Evolutionary conservation across 1,284 basidiomycete genomes (phyloP), one percentile per base, ranked within the genome.

Genomic region (Tetrapyrgos nigripes): DNA sequence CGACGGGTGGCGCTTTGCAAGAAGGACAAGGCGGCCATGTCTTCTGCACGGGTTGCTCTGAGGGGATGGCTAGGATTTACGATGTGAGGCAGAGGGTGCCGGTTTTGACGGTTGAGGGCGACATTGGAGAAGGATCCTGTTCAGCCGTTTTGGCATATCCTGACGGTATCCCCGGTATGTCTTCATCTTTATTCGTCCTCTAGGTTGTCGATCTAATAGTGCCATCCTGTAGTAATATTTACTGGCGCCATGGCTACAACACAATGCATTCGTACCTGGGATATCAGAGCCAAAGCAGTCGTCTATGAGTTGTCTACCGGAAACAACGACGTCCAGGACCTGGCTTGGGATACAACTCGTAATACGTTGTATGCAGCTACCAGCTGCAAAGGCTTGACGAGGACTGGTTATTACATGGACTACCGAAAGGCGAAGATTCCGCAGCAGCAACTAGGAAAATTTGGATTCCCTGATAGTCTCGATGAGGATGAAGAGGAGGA

Each of bases 271-370:
- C 73, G 69, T 43, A 47, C 75, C 14, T 79, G 79, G 78, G 78
- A 81, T 60, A 57, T 78, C 14, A 75, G 78, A 29, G 72, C 72
- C 0, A 68, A 64, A 5, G 63, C 65, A 9, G 51, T 66, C 5
- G 64, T 78, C 6, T 80, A 78, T 66, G 77, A 79, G 54, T 70
- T 81, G 23, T 65, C 72, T 8, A 79, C 78, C 3, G 79, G 78
- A 21, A 80, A 81, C 63, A 79, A 75, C 55, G 49, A 55, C 2
- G 78, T 81, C 1, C 33, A 29, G 4, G 61, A 64, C n/a, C 60
- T 80, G 57, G 69, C 66, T 1, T 80, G 78, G 77, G 73, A 79
- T 61, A 57, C 62, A 9, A 43, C 53, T 4, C 66, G 61, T 24
- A 64, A 69, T 17, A 64, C 69, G 2, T 67, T 81, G 4, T 79